Conservation (phyloP, 805 yeast genomes). For the Hemisphaericaspora nanyangensis region DNA sequence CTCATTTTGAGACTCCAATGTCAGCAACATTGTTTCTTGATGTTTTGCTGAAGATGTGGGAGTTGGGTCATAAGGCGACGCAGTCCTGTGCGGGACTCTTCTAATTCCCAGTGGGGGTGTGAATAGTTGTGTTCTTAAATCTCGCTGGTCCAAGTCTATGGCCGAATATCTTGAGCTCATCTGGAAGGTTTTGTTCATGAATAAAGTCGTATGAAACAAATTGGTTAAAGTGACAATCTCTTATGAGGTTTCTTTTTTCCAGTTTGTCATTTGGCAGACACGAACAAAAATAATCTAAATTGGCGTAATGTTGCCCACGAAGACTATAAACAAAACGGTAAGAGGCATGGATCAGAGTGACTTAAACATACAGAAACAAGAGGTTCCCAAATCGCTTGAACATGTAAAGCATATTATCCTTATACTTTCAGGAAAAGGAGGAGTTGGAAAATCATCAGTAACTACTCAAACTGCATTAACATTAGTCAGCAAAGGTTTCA, state of each 20-base stretch:
- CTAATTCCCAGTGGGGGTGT: conserved; percentile 14
- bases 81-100: conserved; percentile 26
- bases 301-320: no score
- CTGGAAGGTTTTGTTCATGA: not conserved
- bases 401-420: conserved; percentile 73
- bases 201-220: not conserved
- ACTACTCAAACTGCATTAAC: conserved; percentile 92
- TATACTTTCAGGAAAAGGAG: conserved; percentile 92
- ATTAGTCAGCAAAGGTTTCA: conserved; percentile 62
- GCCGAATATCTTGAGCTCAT: conserved; percentile 29
- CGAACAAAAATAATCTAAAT: not conserved
- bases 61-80: conserved; percentile 37
- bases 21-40: conserved; percentile 39
- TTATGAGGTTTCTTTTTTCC: no score
- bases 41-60: conserved; percentile 30
- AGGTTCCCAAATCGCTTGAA: conserved; percentile 30
- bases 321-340: no score
- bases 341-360: no score
- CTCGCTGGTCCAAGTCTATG: conserved; percentile 39
- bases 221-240: no score
- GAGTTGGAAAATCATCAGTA: conserved; percentile 95
- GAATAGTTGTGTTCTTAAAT: conserved; percentile 39
- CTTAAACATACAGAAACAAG: conserved; percentile 5
- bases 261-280: not conserved
- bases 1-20: conserved; percentile 41